Evolutionary conservation across 1,284 basidiomycete genomes (phyloP), one percentile per base, ranked within the genome.

Genomic region (Microbotryum lychnidis-dioicae): DNA sequence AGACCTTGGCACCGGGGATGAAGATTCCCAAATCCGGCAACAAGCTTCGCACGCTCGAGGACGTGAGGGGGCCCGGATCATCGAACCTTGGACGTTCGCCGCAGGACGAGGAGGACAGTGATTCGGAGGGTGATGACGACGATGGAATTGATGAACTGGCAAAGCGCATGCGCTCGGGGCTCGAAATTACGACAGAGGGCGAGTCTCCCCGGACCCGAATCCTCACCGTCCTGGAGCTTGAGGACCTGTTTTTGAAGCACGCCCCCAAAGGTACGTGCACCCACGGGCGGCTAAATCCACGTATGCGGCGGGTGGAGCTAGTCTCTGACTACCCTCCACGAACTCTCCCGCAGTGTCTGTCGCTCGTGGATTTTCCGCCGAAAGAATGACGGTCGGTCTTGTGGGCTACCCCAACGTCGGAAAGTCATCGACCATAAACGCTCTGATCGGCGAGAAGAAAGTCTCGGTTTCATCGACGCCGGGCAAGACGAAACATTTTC

Each of bases 401-500:
- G 82, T 84, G 47, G 82, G 82, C 21, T 83, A 83, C 74, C 81
- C 81, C 48, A 83, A 83, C 72, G 81, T 83, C 66, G 81, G 81
- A 65, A 83, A 83, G 74, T 82, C 81, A 16, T 79, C 78, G 27
- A 80, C 81, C 18, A 80, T 83, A 76, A 83, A 83, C 71, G 80
- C 81, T 8, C 74, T 83, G 4, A 77, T 83, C 31, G 81, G 81
- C 20, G 75, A 79, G 51, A 97, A 97, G 79, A 96, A 93, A 80
- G 94, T 97, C 64, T 94, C 90, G 70, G 94, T 97, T 9, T 97
- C 93, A 2, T 85, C 92, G 0, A 98, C 94, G 0, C 96, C 96
- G 0, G 93, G 96, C 68, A 97, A 98, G 77, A 99, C 96, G 33
- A 99, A 99, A 75, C 96, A 98, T 77, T 97, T 98, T 79, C 96